These are phyloP conservation scores for Diplocarpon rosae DNA, from an alignment of 2,329 filamentous ascomycete genomes.

Conservation along the genomic window DNA sequence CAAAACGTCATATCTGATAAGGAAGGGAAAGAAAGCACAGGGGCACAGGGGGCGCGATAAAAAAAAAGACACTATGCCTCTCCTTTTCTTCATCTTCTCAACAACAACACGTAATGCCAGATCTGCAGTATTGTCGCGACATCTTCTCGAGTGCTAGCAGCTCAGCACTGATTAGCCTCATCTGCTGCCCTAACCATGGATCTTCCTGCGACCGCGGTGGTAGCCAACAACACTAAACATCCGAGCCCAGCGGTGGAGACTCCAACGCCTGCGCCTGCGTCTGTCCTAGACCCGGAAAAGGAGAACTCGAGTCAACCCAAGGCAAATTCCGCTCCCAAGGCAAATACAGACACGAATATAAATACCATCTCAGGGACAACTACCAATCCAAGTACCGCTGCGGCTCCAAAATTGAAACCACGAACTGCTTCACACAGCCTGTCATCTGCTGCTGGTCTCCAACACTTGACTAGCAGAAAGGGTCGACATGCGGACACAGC, in stretches of 20 bases:
- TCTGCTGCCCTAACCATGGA: not conserved
- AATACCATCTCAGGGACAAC: not conserved
- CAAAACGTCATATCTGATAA: constrained; percentile 5
- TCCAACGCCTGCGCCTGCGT: not conserved
- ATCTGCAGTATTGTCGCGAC: not conserved
- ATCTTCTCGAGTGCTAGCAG: not conserved
- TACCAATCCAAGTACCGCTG: not conserved
- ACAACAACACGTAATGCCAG: not conserved
- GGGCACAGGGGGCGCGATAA: not conserved
- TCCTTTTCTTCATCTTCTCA: not conserved
- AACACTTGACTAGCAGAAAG: constrained; percentile 35
- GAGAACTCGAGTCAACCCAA: not conserved
- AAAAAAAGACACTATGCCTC: not conserved
- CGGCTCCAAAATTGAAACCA: constrained; percentile 7
- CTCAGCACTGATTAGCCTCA: not conserved
- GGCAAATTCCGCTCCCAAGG: not conserved
- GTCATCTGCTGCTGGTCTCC: constrained; percentile 34
- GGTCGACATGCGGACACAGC: constrained; percentile 48
- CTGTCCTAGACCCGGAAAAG: too few relatives aligned
- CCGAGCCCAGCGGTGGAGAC: constrained; percentile 9
- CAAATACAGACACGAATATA: constrained; percentile 1
- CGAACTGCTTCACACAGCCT: constrained; percentile 30
- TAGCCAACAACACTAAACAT: constrained; percentile 10
- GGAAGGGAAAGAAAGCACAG: not conserved
- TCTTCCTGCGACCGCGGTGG: too few relatives aligned